Base-by-base conservation (phyloP, 805 yeast species). In the Saccharomyces jurei region DNA sequence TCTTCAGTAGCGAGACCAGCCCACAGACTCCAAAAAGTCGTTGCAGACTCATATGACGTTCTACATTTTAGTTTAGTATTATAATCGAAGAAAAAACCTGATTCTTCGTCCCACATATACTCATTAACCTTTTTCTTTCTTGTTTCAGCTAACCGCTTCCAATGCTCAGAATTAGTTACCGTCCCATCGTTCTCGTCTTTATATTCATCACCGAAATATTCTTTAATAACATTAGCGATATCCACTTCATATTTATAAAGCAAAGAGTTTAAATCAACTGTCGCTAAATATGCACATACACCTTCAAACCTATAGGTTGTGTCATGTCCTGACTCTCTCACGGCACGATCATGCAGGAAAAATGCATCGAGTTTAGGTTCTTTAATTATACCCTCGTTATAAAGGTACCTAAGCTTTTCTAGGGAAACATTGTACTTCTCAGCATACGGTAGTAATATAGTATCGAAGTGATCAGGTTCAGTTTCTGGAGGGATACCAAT, bases 401-500 rank as follows among this genome's bases (percentile, higher is more conserved):
- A 94, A 63, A 77, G 75, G 48, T 77, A 71, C 58, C 86, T 81
- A 66, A 89, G 89, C 50, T 83, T 85, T 48, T 81, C 84, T 50
- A 84, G 67, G 0, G 81, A 53, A 6, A 83, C 64, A 2, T 77
- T 70, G 66, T 87, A 74, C 66, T 88, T 89, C 50, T 78, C 71
- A 41, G 86, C 83, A 64, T 80, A 89, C 2, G 92, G 90, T 51
- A 71, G 64, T 61, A 92, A 74, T 11, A 90, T 78, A 2, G 86
- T 77, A 60, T 81, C 80, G 65, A 92, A 92, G 73, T 94, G 99
- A 1, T 89, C 82, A 0, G 90, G 77, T 69, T 92, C 99, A 0
- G 97, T 91, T 68, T 92, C 99, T 6, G 97, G 97, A 4, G 99
- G 98, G 46, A 92, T 82, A n/a, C 98, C 97, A 28, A 79, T 58